phyloP scores from a whole-genome alignment of 192 early-diverging fungal species.

The Lobulomyces angularis region DNA sequence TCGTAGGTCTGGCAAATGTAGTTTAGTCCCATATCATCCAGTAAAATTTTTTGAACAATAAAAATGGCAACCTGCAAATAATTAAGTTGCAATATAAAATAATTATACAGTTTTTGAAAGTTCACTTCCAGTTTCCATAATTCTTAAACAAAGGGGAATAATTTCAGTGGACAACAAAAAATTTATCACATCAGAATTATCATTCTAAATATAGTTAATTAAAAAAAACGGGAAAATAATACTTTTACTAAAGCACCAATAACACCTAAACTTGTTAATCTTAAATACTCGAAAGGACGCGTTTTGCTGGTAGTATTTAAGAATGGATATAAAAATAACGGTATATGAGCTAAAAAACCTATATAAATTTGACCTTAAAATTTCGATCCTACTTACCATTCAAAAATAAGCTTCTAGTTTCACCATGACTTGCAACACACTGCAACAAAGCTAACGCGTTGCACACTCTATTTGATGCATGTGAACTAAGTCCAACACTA shows the following conservation, averaged over 20 bases:
- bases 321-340: slow-evolving; percentile 94
- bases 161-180: slow-evolving; percentile 95
- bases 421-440: slow-evolving; percentile 87
- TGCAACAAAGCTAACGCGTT: slow-evolving; percentile 91
- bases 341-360: slow-evolving; percentile 67
- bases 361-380: slow-evolving; percentile 1
- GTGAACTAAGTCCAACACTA: slow-evolving; percentile 70
- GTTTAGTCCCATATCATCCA: slow-evolving; percentile 81
- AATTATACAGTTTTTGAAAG: slow-evolving; percentile 87
- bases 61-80: slow-evolving; percentile 70
- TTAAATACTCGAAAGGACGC: slow-evolving; percentile 89
- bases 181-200: slow-evolving; percentile 89
- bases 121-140: slow-evolving; percentile 96
- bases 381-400: slow-evolving; percentile 39
- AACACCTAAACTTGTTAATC: slow-evolving; percentile 85
- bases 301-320: slow-evolving; percentile 91
- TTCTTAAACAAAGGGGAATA: slow-evolving; percentile 92
- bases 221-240: slow-evolving; percentile 2
- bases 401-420: slow-evolving; percentile 73
- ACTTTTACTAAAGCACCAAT: slow-evolving; percentile 95
- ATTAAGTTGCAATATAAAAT: too few relatives aligned
- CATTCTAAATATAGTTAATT: slow-evolving; percentile 47
- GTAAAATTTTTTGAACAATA: slow-evolving; percentile 92
- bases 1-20: slow-evolving; percentile 87
- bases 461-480: slow-evolving; percentile 88